These are phyloP conservation scores for Euphorbia lathyris DNA, from an alignment of 345 rosid species.

Conservation along the genomic window DNA sequence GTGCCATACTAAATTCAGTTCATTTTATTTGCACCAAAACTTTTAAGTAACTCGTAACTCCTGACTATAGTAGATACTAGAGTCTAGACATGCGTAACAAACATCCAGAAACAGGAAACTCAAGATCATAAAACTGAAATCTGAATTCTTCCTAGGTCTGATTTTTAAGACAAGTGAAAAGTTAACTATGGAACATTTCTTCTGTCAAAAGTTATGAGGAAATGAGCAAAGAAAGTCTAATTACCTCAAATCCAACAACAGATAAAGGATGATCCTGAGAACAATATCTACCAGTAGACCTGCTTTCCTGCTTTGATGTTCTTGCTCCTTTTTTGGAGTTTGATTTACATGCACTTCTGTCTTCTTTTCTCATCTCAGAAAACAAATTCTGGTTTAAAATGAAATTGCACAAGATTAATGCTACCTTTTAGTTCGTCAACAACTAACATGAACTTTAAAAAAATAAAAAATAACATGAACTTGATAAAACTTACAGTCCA, in stretches of 20 bases:
- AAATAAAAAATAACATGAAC: too few relatives aligned
- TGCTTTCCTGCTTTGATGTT: constrained; percentile 18
- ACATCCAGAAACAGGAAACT: not conserved
- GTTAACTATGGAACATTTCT: not conserved
- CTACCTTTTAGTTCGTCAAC: not conserved
- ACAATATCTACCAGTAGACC: constrained; percentile 21
- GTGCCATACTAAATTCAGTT: not conserved
- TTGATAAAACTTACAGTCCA: too few relatives aligned
- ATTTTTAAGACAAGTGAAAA: not conserved
- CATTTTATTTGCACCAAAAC: not conserved
- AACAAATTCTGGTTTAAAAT: constrained; percentile 32
- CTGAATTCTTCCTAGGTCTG: constrained; percentile 1
- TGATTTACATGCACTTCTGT: constrained; percentile 12
- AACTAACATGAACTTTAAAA: not conserved
- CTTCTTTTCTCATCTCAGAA: constrained; percentile 15
- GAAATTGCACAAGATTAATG: not conserved
- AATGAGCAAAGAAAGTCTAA: not conserved
- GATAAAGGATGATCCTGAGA: constrained; percentile 29
- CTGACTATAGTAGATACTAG: not conserved
- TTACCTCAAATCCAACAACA: constrained; percentile 30
- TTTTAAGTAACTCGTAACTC: not conserved
- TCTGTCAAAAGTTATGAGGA: not conserved
- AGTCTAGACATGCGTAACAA: not conserved
- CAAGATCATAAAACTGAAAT: not conserved
- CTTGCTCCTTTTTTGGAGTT: constrained; percentile 24